A percentile compares a stretch with the other conserved stretches of the same genome.
phyloP scores from a whole-genome alignment of 2,329 filamentous ascomycete genomes.

The Septoria linicola region DNA sequence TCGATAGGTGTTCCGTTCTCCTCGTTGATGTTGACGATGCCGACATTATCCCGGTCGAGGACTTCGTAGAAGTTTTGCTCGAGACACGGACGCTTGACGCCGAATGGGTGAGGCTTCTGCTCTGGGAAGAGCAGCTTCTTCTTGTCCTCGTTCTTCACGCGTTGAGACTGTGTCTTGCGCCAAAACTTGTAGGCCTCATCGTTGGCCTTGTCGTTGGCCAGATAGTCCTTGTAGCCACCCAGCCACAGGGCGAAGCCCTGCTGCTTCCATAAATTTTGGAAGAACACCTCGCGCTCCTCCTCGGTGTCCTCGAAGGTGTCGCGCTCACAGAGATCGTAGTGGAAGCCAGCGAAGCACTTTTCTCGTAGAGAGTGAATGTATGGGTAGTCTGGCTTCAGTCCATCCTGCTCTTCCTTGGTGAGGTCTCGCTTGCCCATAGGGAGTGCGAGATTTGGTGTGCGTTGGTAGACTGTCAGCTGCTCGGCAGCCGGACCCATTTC shows the following conservation, averaged over 20 bases:
- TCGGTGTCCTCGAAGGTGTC: constrained; percentile 51
- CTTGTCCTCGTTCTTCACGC: constrained; percentile 47
- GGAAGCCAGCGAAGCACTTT: constrained; percentile 59
- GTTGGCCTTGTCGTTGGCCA: constrained; percentile 45
- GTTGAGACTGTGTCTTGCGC: constrained; percentile 45
- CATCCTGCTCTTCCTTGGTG: constrained; percentile 53
- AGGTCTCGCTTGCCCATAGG: constrained; percentile 58
- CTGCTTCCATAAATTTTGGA: constrained; percentile 43
- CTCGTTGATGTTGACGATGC: constrained; percentile 45
- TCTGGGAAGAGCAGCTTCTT: constrained; percentile 49
- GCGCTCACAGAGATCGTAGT: constrained; percentile 56
- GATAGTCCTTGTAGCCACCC: constrained; percentile 34
- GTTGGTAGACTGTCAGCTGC: constrained; percentile 61
- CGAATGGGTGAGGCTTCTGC: constrained; percentile 47
- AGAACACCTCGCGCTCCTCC: constrained; percentile 47
- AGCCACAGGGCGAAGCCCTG: constrained; percentile 37
- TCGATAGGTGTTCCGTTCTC: constrained; percentile 41
- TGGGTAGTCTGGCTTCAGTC: constrained; percentile 43
- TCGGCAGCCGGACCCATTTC: constrained; percentile 50
- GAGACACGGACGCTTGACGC: constrained; percentile 49
- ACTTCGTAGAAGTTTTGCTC: constrained; percentile 51
- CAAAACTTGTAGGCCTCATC: constrained; percentile 49
- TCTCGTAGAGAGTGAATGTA: constrained; percentile 55
- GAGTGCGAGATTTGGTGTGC: constrained; percentile 65
- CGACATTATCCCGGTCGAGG: constrained; percentile 45